Base-by-base conservation (phyloP, 306 rosid species). In the Inga leiocalycina region DNA sequence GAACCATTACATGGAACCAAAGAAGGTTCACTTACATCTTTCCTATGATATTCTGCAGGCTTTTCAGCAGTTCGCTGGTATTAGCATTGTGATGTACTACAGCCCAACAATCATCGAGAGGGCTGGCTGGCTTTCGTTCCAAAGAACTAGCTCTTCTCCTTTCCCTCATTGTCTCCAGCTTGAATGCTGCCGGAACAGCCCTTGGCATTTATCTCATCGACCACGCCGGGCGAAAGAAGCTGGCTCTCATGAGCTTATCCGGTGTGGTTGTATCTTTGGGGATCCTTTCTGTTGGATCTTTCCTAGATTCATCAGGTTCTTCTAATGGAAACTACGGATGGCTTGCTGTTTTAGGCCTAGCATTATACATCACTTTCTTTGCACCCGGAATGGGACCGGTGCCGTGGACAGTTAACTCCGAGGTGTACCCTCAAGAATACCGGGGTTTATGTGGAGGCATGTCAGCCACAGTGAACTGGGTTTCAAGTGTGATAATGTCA, bases 331-430 rank as follows among this genome's bases (percentile, higher is more conserved):
- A 71, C 11, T 81, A 84, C 62, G 98, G 98, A 22, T 90, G 93
- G 93, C 20, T 91, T 56, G 97, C 98, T 54, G 74, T 94, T 27
- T 0, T 84, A 76, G 98, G 98, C 19, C 79, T 94, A 71, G 88
- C 85, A 4, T 81, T 92, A 11, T 94, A 92, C 73, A 91, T 94
- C 39, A 81, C 79, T 4, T 92, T 85, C 86, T 94, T 94, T 79
- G 67, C 98, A 0, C 98, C 98, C 0, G 98, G 98, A 48, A 94
- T 92, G 98, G 98, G 98, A 4, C 95, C 98, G 1, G 98, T 94
- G 35, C 98, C 98, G 0, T 94, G 98, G 98, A 90, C 98, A 0
- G 91, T 94, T 34, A 94, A 94, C 90, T 92, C 98, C 0, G 98
- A 94, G 91, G 89, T 94, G 79, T 94, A 94, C 66, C 98, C 98